Base-by-base conservation (phyloP, 371 early-diverging fungal species). In the Lichtheimia corymbifera region DNA sequence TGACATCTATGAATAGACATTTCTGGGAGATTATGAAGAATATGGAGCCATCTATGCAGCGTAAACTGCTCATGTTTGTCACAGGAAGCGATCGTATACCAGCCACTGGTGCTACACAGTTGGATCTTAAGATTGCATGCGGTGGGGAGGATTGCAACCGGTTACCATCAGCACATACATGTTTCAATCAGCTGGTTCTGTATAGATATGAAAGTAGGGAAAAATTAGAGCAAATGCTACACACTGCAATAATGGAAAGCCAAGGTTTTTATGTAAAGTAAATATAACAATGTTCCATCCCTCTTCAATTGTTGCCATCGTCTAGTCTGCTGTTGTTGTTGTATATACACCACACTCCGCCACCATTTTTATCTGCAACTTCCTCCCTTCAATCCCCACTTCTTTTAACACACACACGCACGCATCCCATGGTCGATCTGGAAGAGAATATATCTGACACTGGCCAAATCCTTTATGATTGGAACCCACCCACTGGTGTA, bases 1-100 rank as follows among this genome's bases (percentile, higher is more conserved):
- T n/a, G 11, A n/a, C 3, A 7, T 45, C 17, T 15, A 18, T 47
- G 28, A 18, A 12, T 64, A 77, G 80, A 56, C 72, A 88, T 63
- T 95, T 99, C 71, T 99, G 99, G 99, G 82, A 85, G 12, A 89
- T 96, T 27, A 82, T 97, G 69, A 83, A 85, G 18, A 77, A 70
- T 14, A 91, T 91, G 76, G 73, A 85, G 24, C 79, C 83, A 15
- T 72, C 78, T 28, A 86, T 88, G 68, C 94, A 95, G 59, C 85
- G 93, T 5, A 77, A 87, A 70, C 74, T 99, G 14, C 72, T 99
- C 50, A 88, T 91, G 63, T 99, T 99, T 83, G 91, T 96, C 17
- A 99, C 99, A 11, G 99, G 99, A 25, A 92, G 94, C 55, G 98
- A 99, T 72, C 86, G 99, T 59, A 88, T 99, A 58, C 98, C 98